These are phyloP conservation scores for Erysimum cheiri DNA, from an alignment of 441 rosid species.

Conservation along the genomic window DNA sequence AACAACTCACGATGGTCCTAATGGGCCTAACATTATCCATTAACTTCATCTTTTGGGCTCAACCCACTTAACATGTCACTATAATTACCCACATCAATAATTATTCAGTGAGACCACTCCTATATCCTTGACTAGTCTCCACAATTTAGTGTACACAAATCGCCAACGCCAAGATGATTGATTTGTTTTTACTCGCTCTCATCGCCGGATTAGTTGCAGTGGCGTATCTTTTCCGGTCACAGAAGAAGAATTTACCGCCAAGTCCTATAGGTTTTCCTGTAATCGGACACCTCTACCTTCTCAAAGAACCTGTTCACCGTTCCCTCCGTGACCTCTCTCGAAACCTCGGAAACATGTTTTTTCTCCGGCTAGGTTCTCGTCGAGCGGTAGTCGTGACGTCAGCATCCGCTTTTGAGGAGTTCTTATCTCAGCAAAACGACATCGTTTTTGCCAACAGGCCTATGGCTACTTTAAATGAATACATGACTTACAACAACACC, in stretches of 20 bases:
- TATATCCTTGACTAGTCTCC: not conserved
- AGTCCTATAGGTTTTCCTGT: constrained; percentile 56
- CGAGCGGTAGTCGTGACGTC: constrained; percentile 54
- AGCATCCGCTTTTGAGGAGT: constrained; percentile 47
- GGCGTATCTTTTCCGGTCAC: constrained; percentile 3
- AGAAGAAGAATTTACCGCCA: constrained; percentile 48
- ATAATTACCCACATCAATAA: not conserved
- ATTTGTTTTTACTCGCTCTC: not conserved
- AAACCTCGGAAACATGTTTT: constrained; percentile 51
- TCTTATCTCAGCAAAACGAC: constrained; percentile 44
- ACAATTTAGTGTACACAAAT: not conserved
- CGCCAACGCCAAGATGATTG: not conserved
- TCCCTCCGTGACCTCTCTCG: constrained; percentile 38
- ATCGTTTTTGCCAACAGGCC: constrained; percentile 32
- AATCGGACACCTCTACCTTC: constrained; percentile 61
- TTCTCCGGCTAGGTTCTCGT: constrained; percentile 52
- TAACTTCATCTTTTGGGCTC: not conserved
- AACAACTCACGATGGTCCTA: not conserved
- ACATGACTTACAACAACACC: constrained; percentile 45
- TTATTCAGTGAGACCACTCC: not conserved
- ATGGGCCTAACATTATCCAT: constrained; percentile 7
- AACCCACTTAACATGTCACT: not conserved
- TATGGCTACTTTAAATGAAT: not conserved
- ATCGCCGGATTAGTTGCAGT: not conserved
- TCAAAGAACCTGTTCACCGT: constrained; percentile 55